Evolutionary conservation across 2,329 filamentous ascomycete genomes (phyloP), one percentile per base, ranked within the genome.

Genomic region (Alternaria angustiovoidea): DNA sequence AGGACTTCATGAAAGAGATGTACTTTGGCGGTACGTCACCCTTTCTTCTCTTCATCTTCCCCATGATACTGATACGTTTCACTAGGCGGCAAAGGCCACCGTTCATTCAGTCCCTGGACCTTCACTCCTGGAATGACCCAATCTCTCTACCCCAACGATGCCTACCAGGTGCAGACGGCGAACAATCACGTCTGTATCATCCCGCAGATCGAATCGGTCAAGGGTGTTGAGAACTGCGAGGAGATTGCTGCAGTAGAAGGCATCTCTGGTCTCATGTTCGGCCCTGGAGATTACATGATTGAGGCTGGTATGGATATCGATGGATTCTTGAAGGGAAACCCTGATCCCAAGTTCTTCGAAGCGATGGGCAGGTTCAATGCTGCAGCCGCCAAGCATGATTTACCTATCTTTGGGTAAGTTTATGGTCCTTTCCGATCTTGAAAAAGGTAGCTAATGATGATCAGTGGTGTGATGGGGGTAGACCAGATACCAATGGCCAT

Each of bases 171-270:
- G 9, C 32, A 56, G 3, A 72, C 68, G 0, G 62, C 64, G 12
- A 74, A 74, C 63, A 67, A 70, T 34, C 71, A 73, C 55, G 39
- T 72, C 6, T 71, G 68, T 26, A 60, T 73, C 32, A 72, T 73
- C 34, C 66, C 70, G 0, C 71, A 74, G 44, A 68, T 74, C 49
- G 71, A 74, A 55, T 67, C 66, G 0, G 53, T 72, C 3, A 69
- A 70, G 44, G 71, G 71, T 2, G 38, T 74, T 7, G 70, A 68
- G 51, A 73, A 73, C n/a, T 55, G 53, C 5, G 64, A 74, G 4
- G 69, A 71, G 34, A 74, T 72, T 41, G 69, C 70, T n/a, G 69
- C 68, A 5, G 69, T 73, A 2, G 61, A 59, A 4, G 71, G 70
- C n/a, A 58, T 73, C 3, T 51, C 63, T 4, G 69, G 59, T 9